Percentiles rank a stretch among this genome's conserved stretches.
Conservation (phyloP, 129 eudicot genomes). For the Ambrosia artemisiifolia region DNA sequence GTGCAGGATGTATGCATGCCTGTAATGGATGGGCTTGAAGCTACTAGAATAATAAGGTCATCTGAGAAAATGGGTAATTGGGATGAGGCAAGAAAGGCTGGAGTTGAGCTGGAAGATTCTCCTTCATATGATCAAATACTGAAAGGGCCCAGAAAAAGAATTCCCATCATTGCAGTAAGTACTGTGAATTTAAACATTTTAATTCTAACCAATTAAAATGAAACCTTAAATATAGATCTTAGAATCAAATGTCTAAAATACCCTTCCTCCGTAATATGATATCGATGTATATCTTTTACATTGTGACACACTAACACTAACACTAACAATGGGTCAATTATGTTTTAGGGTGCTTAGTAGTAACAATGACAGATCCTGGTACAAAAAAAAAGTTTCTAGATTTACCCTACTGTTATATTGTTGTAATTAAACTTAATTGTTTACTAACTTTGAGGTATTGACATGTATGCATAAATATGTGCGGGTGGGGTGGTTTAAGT, state of each 20-base stretch:
- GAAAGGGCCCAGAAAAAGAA: constrained; percentile 31
- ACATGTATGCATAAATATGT: background rate
- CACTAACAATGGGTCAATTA: too few relatives aligned
- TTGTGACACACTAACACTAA: too few relatives aligned
- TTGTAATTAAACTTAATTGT: too few relatives aligned
- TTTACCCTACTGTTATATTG: background rate
- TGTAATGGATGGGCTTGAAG: constrained; percentile 90
- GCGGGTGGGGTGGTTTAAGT: background rate
- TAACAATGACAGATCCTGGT: too few relatives aligned
- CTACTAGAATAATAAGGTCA: constrained; percentile 82
- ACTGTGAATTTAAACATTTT: constrained; percentile 8
- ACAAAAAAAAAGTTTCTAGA: too few relatives aligned
- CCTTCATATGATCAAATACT: constrained; percentile 21
- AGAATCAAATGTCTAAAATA: too few relatives aligned
- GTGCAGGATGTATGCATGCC: constrained; percentile 97
- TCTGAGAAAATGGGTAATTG: constrained; percentile 84
- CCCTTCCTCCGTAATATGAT: too few relatives aligned
- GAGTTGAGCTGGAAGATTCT: constrained; percentile 48
- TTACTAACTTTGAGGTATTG: background rate
- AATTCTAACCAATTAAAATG: background rate
- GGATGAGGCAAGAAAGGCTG: constrained; percentile 83
- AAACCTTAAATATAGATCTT: too few relatives aligned
- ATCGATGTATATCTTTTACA: too few relatives aligned
- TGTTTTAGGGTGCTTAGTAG: too few relatives aligned
- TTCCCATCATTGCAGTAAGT: constrained; percentile 73